Evolutionary conservation across 2,329 filamentous ascomycete genomes (phyloP).

Genomic region (Alternaria brassicicola): DNA sequence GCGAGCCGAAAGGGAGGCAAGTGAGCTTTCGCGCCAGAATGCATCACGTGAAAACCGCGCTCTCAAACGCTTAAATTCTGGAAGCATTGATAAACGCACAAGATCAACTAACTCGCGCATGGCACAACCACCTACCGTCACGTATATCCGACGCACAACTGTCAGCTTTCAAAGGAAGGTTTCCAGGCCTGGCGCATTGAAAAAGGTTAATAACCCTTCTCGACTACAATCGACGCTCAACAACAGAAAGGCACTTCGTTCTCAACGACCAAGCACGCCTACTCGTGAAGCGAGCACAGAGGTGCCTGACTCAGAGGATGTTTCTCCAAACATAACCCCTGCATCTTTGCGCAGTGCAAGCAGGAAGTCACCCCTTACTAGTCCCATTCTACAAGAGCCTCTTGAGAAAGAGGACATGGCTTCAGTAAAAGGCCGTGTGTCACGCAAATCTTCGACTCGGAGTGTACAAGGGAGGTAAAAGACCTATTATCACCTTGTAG

Average conservation of each 20-base stretch:
- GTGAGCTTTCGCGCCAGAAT: slow-evolving; percentile 35
- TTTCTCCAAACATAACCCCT: slow-evolving; percentile 45
- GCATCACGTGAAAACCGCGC: slow-evolving; percentile 44
- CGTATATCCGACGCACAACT: slow-evolving; percentile 28
- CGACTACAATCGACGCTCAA: slow-evolving; percentile 16
- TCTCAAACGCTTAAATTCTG: slow-evolving; percentile 31
- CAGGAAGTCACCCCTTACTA: slow-evolving; percentile 17
- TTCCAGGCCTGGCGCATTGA: slow-evolving; percentile 30
- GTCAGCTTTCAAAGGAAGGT: slow-evolving; percentile 34
- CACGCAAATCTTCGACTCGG: background rate
- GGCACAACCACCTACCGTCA: slow-evolving; percentile 19
- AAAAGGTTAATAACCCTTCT: slow-evolving; percentile 27
- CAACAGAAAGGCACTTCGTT: slow-evolving; percentile 19
- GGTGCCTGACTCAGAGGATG: slow-evolving; percentile 25
- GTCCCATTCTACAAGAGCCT: background rate
- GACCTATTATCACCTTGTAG: background rate
- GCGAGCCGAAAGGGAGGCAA: slow-evolving; percentile 35
- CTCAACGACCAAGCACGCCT: slow-evolving; percentile 28
- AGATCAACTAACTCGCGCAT: slow-evolving; percentile 13
- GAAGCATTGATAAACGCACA: slow-evolving; percentile 18
- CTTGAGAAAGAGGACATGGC: background rate
- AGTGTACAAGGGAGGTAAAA: slow-evolving; percentile 20
- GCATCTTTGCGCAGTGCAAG: slow-evolving; percentile 44
- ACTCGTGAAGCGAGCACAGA: slow-evolving; percentile 10
- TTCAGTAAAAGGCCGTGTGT: background rate